Base-by-base conservation (phyloP, 1,284 basidiomycete genomes). In the Austropuccinia psidii region DNA sequence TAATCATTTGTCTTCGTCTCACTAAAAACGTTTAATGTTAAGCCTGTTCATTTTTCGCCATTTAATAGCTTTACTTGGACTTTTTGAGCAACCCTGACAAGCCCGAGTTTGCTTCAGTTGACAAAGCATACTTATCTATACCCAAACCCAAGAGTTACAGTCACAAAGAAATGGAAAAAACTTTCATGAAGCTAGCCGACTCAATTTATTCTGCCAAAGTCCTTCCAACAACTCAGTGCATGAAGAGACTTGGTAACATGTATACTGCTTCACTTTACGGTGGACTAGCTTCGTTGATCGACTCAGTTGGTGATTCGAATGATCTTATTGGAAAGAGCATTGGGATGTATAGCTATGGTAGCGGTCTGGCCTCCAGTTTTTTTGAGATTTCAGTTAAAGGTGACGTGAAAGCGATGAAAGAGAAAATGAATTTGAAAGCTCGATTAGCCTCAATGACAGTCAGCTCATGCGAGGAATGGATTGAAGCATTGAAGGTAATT, bases 211-310 rank as follows among this genome's bases (percentile, higher is more conserved):
- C 85, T 75, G 82, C 85, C 76, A 87, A 88, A 78, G 88, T 91
- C 31, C 86, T 87, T 75, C 69, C 69, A 19, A 76, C 78, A 35
- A 91, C 93, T 85, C 86, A 87, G 76, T 89, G 89, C 83, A 91
- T 91, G 66, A 87, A 87, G 80, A 88, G 91, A 68, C 87, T 93
- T 79, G 95, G 95, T 19, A 98, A 98, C 87, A 96, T 95, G 90
- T 98, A 98, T 86, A 94, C 95, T 27, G 95, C 90, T n/a, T 94
- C 92, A 54, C 85, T 98, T 33, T 98, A 95, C 81, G 93, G 92
- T 73, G 93, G 91, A 77, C 87, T 98, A 75, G 90, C 93, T 41
- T 91, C 89, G 17, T 83, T 95, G 41, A 80, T 96, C 58, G 86
- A 89, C 66, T 84, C 85, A 54, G 85, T 90, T 52, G 85, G 87